Base-by-base conservation (phyloP, 2,329 filamentous ascomycete genomes). In the Cryphonectria nitschkei region DNA sequence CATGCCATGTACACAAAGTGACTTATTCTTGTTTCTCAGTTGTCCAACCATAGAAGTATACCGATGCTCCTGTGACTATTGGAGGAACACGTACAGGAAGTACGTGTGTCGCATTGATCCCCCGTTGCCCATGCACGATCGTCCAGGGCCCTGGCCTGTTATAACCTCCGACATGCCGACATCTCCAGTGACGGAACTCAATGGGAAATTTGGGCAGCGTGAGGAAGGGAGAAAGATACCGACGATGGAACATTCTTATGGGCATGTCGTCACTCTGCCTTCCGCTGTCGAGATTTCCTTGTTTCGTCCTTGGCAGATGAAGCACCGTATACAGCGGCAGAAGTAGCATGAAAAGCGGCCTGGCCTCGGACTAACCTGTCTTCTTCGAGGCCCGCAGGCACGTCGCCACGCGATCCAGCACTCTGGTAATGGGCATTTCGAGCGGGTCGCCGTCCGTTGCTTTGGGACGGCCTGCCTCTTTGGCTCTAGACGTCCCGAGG, bases 111-210 rank as follows among this genome's bases (percentile, higher is more conserved):
- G 62, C 54, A 54, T 39, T 6, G 22, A n/a, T n/a, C 52, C 52
- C 37, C 32, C 29, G 13, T 52, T 41, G 41, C n/a, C 50, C 63
- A 65, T 68, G 56, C 50, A 56, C 39, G 43, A 22, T 60, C 65
- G 26, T 43, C 46, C 60, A 39, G 60, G 16, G n/a, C 62, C 41
- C 26, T 65, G 52, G 52, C 41, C 14, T 50, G n/a, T 41, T n/a
- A 66, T 58, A 69, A 69, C 68, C 68, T 70, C 68, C 68, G 68
- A 70, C 68, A 70, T 63, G 68, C 68, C 68, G 68, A 70, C 43
- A 37, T 70, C 43, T 50, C 56, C 61, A 43, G n/a, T 29, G 61
- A n/a, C 61, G 37, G n/a, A n/a, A 19, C n/a, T 60, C 39, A 9
- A 11, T 61, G 54, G 26, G 41, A 32, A 34, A 19, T 54, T 41